Evolutionary conservation across 371 early-diverging fungal species (phyloP).

Genomic region (Mucor circinelloides): DNA sequence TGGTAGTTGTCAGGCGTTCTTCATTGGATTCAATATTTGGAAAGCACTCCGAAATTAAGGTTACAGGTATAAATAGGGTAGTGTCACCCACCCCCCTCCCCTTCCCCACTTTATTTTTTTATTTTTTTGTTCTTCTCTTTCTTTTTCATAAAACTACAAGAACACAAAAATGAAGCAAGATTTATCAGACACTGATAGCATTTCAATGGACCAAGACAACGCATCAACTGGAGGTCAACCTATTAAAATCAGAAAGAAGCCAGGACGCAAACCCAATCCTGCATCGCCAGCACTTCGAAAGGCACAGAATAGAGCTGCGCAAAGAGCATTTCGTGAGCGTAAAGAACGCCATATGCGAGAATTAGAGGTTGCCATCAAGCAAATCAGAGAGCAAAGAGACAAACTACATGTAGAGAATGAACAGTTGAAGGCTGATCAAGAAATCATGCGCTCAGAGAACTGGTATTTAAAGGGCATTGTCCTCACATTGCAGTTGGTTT

Average conservation of each 20-base stretch:
- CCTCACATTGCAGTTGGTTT: constrained; percentile 54
- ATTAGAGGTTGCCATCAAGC: constrained; percentile 67
- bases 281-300: constrained; percentile 74
- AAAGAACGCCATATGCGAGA: constrained; percentile 73
- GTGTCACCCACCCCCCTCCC: neutral
- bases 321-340: constrained; percentile 81
- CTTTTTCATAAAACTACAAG: neutral
- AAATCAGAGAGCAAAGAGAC: constrained; percentile 60
- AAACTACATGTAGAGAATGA: constrained; percentile 51
- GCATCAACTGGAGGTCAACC: constrained; percentile 15
- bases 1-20: neutral
- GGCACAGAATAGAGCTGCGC: constrained; percentile 83
- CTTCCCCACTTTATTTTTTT: neutral
- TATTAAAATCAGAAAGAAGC: constrained; percentile 66
- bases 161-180: neutral
- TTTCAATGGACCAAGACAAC: neutral
- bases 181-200: constrained; percentile 11
- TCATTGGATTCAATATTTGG: neutral
- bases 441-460: constrained; percentile 65
- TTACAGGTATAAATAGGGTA: constrained; percentile 1
- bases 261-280: constrained; percentile 83
- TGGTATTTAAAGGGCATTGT: constrained; percentile 61
- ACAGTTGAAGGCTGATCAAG: constrained; percentile 53
- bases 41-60: constrained; percentile 1
- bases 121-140: neutral